phyloP scores from a whole-genome alignment of 2,329 filamentous ascomycete genomes.

The Aspergillus luchuensis region DNA sequence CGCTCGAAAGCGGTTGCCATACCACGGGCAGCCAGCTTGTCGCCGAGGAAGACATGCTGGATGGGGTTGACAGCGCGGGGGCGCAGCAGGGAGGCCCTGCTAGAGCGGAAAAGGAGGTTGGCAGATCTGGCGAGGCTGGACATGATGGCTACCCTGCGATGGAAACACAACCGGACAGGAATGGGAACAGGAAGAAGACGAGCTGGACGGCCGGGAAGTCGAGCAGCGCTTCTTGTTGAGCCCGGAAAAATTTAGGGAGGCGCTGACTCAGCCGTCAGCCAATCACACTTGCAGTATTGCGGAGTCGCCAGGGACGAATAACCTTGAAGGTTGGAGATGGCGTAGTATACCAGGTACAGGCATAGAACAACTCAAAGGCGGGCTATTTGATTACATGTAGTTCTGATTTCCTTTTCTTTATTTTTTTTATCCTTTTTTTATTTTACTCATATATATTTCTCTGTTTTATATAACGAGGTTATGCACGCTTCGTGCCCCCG shows the following conservation, averaged over 20 bases:
- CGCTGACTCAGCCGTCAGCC: slow-evolving; percentile 43
- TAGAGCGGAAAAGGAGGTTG: slow-evolving; percentile 78
- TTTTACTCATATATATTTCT: too few species aligned
- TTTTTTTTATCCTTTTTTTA: too few species aligned
- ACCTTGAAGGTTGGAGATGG: background rate
- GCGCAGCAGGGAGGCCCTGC: slow-evolving; percentile 71
- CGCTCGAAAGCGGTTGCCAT: slow-evolving; percentile 74
- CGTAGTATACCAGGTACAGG: background rate
- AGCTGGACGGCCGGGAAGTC: slow-evolving; percentile 25
- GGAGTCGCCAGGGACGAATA: slow-evolving; percentile 19
- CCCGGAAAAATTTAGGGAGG: slow-evolving; percentile 38
- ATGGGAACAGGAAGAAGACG: slow-evolving; percentile 29
- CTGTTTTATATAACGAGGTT: too few species aligned
- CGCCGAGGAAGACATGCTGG: slow-evolving; percentile 57
- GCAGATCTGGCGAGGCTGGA: slow-evolving; percentile 76
- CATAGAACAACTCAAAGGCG: background rate
- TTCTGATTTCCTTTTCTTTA: too few species aligned
- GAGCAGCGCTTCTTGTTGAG: slow-evolving; percentile 15
- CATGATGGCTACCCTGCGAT: slow-evolving; percentile 61
- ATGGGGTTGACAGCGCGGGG: slow-evolving; percentile 73
- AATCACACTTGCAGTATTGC: slow-evolving; percentile 36
- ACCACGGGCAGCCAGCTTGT: slow-evolving; percentile 52
- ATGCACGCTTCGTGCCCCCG: too few species aligned
- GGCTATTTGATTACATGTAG: too few species aligned
- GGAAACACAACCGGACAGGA: slow-evolving; percentile 31